phyloP scores from a whole-genome alignment of 495 filamentous ascomycete genomes.

The Aspergillus affinis region DNA sequence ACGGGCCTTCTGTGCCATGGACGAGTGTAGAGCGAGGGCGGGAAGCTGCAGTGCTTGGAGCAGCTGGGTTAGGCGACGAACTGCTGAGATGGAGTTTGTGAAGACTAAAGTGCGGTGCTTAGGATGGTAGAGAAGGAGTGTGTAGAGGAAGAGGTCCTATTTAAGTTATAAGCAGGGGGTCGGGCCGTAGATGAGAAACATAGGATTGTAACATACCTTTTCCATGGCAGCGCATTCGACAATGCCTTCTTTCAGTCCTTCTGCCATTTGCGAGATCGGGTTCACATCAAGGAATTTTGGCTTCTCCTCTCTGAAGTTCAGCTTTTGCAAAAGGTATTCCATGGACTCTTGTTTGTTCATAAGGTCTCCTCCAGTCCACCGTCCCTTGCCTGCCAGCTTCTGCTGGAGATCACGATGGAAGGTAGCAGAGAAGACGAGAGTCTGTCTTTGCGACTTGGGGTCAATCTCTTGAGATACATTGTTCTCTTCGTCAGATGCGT shows the following conservation, averaged over 20 bases:
- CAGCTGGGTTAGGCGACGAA: slow-evolving; percentile 81
- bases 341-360: slow-evolving; percentile 77
- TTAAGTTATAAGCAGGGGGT: neutral
- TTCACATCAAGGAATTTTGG: slow-evolving; percentile 94
- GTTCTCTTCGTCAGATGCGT: slow-evolving; percentile 39
- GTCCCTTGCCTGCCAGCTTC: slow-evolving; percentile 77
- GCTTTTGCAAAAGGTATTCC: slow-evolving; percentile 86
- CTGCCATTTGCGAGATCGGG: slow-evolving; percentile 81
- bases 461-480: slow-evolving; percentile 23
- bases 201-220: slow-evolving; percentile 56
- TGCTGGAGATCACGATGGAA: slow-evolving; percentile 88
- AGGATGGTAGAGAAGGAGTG: slow-evolving; percentile 79
- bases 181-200: neutral
- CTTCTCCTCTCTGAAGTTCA: slow-evolving; percentile 78
- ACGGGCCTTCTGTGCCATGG: slow-evolving; percentile 96
- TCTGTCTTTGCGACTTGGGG: slow-evolving; percentile 59
- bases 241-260: slow-evolving; percentile 81
- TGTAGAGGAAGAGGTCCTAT: slow-evolving; percentile 89
- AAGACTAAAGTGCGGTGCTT: slow-evolving; percentile 81
- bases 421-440: slow-evolving; percentile 93
- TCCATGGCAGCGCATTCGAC: slow-evolving; percentile 90
- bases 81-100: slow-evolving; percentile 91
- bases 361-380: slow-evolving; percentile 51
- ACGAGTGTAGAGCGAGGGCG: slow-evolving; percentile 79
- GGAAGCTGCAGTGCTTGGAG: slow-evolving; percentile 80